Percentiles rank a stretch among this genome's conserved stretches.
These are phyloP conservation scores for Hyphopichia wangnamkhiaoensis DNA, from an alignment of 1,139 yeast genomes.

Conservation along the genomic window DNA sequence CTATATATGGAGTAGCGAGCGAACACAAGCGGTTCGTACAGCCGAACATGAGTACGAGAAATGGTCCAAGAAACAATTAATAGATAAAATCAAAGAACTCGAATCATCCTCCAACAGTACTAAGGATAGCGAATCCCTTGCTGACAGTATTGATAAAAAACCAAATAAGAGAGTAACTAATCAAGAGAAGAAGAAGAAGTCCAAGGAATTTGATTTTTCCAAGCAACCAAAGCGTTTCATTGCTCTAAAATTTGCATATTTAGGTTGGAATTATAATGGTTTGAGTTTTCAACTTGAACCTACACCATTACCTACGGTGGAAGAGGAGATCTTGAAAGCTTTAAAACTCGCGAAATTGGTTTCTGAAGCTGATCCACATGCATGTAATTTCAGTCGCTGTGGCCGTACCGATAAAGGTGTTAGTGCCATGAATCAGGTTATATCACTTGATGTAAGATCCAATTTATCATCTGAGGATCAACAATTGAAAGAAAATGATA, in stretches of 20 bases:
- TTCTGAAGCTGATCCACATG: slow-evolving; percentile 58
- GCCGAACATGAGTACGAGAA: slow-evolving; percentile 32
- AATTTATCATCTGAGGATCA: slow-evolving; percentile 60
- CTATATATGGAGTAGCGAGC: slow-evolving; percentile 15
- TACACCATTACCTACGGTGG: slow-evolving; percentile 86
- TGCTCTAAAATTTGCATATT: slow-evolving; percentile 80
- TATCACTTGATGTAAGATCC: slow-evolving; percentile 77
- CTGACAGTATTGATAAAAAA: neutral
- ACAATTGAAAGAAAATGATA: slow-evolving; percentile 53
- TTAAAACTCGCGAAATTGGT: slow-evolving; percentile 68
- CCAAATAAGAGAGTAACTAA: neutral
- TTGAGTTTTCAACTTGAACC: slow-evolving; percentile 76
- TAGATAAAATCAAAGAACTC: slow-evolving; percentile 47
- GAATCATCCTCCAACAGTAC: too few species aligned
- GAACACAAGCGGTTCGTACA: slow-evolving; percentile 6
- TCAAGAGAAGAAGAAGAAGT: slow-evolving; percentile 18
- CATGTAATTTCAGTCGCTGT: slow-evolving; percentile 79
- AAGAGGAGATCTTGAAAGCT: slow-evolving; percentile 72
- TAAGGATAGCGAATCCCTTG: too few species aligned
- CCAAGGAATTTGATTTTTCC: slow-evolving; percentile 66
- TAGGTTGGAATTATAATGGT: slow-evolving; percentile 95
- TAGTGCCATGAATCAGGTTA: slow-evolving; percentile 94
- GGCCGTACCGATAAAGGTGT: slow-evolving; percentile 98
- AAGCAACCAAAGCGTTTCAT: slow-evolving; percentile 68
- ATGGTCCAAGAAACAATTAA: slow-evolving; percentile 57